phyloP scores from a whole-genome alignment of 306 rosid species.

The Sechiopsis laciniata region DNA sequence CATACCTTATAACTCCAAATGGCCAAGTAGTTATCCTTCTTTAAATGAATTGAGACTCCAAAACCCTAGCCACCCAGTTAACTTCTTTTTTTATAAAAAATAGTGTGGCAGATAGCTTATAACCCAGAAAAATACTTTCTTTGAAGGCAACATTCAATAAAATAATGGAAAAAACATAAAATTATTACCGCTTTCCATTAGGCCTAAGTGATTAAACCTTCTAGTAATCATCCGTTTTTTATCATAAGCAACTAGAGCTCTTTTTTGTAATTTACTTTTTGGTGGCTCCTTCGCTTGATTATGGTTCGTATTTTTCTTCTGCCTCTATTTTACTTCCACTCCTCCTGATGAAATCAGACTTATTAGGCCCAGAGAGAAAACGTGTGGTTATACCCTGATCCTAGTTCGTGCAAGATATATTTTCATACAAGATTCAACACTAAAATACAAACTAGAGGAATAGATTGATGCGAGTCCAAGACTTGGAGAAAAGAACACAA shows the following conservation, averaged over 20 bases:
- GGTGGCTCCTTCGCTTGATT: conserved; percentile 3
- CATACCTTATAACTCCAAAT: conserved; percentile 25
- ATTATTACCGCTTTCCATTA: background rate
- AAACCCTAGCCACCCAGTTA: conserved; percentile 5
- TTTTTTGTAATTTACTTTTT: background rate
- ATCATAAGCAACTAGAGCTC: background rate
- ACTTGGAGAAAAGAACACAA: background rate
- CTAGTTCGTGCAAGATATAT: background rate
- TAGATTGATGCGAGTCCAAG: background rate
- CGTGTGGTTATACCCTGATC: background rate
- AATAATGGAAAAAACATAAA: conserved; percentile 5
- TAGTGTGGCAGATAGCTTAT: background rate
- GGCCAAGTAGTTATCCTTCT: conserved; percentile 12
- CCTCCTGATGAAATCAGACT: background rate
- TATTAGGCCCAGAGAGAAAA: conserved; percentile 4
- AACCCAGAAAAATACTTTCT: background rate
- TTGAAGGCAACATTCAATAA: background rate
- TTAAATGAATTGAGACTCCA: conserved; percentile 9
- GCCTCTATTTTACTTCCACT: conserved; percentile 6
- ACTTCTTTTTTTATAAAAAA: background rate
- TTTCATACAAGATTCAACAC: conserved; percentile 4
- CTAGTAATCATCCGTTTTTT: background rate
- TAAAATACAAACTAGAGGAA: conserved; percentile 4
- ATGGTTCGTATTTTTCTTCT: background rate
- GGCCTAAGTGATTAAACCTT: conserved; percentile 5